A percentile compares a stretch with the other conserved stretches of the same genome.
phyloP scores from a whole-genome alignment of 2,329 filamentous ascomycete species.

The Monosporascus sp. region DNA sequence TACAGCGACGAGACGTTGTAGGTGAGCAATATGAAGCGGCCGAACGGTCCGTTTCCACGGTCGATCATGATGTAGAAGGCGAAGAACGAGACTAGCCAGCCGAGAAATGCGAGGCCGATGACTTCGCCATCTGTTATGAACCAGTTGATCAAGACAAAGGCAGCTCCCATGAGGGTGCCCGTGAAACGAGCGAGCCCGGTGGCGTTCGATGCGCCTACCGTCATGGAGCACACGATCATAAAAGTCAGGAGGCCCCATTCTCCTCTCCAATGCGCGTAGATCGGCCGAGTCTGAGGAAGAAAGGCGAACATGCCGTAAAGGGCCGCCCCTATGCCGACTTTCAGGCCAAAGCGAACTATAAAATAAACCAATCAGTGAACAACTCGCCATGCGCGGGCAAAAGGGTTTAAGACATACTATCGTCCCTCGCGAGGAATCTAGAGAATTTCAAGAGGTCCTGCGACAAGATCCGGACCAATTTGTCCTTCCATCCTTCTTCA shows the following conservation, averaged over 20 bases:
- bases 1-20: conserved; percentile 96
- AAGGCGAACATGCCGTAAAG: conserved; percentile 89
- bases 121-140: conserved; percentile 68
- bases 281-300: conserved; percentile 67
- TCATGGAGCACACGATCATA: conserved; percentile 98
- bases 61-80: conserved; percentile 90
- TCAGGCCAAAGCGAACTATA: conserved; percentile 70
- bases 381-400: background rate
- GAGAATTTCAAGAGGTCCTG: conserved; percentile 40
- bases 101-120: conserved; percentile 70
- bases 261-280: conserved; percentile 83
- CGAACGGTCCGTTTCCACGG: conserved; percentile 79
- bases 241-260: conserved; percentile 97
- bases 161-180: conserved; percentile 77
- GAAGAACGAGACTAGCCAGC: conserved; percentile 73
- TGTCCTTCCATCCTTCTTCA: conserved; percentile 27
- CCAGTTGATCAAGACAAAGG: conserved; percentile 74
- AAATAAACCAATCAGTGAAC: conserved; percentile 15
- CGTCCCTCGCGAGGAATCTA: conserved; percentile 47
- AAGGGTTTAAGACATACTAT: conserved; percentile 33
- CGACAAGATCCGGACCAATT: conserved; percentile 37
- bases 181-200: conserved; percentile 82
- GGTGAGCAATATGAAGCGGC: conserved; percentile 87
- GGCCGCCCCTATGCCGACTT: conserved; percentile 85
- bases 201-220: conserved; percentile 90